phyloP scores from a whole-genome alignment of 139 green algal genomes.

The Tetradesmus lagerheimii region DNA sequence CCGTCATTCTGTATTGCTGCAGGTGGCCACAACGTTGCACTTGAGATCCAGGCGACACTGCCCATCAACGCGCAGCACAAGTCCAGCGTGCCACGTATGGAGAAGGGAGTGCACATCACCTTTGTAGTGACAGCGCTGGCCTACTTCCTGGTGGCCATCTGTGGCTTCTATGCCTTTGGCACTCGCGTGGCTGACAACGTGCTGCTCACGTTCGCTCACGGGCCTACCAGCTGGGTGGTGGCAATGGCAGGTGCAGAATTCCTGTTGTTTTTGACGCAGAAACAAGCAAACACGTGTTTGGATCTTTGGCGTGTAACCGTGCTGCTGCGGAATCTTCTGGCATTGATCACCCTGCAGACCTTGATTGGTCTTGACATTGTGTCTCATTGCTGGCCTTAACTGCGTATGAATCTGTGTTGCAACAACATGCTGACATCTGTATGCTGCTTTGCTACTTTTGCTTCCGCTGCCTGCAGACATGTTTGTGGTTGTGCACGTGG shows the following conservation, averaged over 20 bases:
- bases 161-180: slow-evolving; percentile 55
- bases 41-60: slow-evolving; percentile 65
- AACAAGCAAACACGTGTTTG: background rate
- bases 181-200: slow-evolving; percentile 47
- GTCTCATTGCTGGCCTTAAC: too few species aligned
- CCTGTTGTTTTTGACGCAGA: background rate
- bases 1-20: too few species aligned
- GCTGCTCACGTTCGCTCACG: slow-evolving; percentile 27
- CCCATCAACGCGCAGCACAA: slow-evolving; percentile 7
- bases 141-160: slow-evolving; percentile 45
- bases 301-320: too few species aligned
- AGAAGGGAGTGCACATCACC: slow-evolving; percentile 44
- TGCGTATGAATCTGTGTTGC: too few species aligned
- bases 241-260: slow-evolving; percentile 26
- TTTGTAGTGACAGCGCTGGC: slow-evolving; percentile 43
- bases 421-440: too few species aligned
- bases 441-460: background rate
- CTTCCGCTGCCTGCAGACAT: background rate
- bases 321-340: too few species aligned
- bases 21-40: slow-evolving; percentile 62
- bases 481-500: slow-evolving; percentile 57
- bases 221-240: slow-evolving; percentile 34
- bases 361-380: too few species aligned
- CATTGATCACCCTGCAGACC: too few species aligned
- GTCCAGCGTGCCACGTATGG: slow-evolving; percentile 42